A percentile compares a stretch with the other conserved stretches of the same genome.
Conservation (phyloP, 176 grass and related monocot species). For the Themeda triandra region DNA sequence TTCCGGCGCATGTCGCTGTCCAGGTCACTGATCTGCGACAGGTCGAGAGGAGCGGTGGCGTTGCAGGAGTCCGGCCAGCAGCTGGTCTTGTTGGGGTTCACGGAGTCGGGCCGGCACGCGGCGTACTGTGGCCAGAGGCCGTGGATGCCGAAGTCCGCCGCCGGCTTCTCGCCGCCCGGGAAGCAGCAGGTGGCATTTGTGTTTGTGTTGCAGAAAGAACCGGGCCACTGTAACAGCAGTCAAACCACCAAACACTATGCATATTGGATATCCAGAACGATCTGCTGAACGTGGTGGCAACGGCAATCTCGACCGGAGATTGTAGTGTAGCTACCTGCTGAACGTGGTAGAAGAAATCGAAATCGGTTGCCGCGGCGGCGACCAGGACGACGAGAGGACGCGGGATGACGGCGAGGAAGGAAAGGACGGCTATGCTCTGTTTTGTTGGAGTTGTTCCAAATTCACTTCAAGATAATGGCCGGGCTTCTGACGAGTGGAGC, state of each 20-base stretch:
- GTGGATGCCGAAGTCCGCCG: slow-evolving; percentile 46
- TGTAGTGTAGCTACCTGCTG: background rate
- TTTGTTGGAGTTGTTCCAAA: no score
- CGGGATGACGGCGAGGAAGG: no score
- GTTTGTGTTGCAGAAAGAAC: slow-evolving; percentile 30
- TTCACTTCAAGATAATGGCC: no score
- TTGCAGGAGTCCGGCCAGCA: slow-evolving; percentile 20
- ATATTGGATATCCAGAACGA: background rate
- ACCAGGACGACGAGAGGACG: no score
- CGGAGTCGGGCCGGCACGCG: background rate
- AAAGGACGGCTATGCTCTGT: no score
- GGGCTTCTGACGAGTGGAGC: no score
- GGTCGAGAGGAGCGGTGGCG: background rate
- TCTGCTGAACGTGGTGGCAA: no score
- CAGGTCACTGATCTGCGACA: slow-evolving; percentile 42
- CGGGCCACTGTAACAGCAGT: slow-evolving; percentile 31
- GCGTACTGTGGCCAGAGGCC: slow-evolving; percentile 56
- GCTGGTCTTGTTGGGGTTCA: background rate
- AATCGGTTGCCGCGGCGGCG: background rate
- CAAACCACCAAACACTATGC: no score
- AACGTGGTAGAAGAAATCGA: background rate
- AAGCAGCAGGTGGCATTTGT: background rate
- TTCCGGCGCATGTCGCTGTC: slow-evolving; percentile 6
- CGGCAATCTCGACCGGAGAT: no score
- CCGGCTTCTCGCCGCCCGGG: slow-evolving; percentile 12